Evolutionary conservation across 139 green algal species (phyloP).

Genomic region (Zygnema cylindricum): DNA sequence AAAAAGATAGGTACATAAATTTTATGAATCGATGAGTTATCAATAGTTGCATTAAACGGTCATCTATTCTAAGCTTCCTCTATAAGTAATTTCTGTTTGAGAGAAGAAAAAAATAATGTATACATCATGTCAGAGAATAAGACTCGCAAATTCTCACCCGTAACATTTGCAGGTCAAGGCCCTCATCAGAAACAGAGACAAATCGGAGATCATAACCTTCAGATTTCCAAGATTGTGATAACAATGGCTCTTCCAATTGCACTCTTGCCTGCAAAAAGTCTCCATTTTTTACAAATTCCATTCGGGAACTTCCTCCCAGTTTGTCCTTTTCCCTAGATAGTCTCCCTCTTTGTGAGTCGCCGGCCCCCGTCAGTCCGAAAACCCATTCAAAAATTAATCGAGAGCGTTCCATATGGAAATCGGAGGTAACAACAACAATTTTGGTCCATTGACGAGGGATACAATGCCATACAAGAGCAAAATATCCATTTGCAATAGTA

Average conservation of each 20-base stretch:
- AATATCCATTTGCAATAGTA: conserved; percentile 63
- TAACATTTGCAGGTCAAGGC: conserved; percentile 33
- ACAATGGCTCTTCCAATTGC: neutral
- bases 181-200: conserved; percentile 23
- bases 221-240: neutral
- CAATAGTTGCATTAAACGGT: neutral
- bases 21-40: neutral
- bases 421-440: conserved; percentile 52
- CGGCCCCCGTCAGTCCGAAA: conserved; percentile 43
- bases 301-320: neutral
- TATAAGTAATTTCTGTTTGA: neutral
- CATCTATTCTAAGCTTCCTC: neutral
- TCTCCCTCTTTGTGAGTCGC: neutral
- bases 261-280: neutral
- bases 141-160: conserved; percentile 28
- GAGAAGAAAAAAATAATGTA: neutral
- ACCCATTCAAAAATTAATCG: conserved; percentile 62
- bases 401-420: conserved; percentile 62
- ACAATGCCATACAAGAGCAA: conserved; percentile 50
- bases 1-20: neutral
- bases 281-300: neutral
- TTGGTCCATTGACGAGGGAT: conserved; percentile 47
- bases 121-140: neutral
- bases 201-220: conserved; percentile 35
- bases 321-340: neutral